Evolutionary conservation across 148 eudicot genomes (phyloP).

Genomic region (Limonium bicolor): DNA sequence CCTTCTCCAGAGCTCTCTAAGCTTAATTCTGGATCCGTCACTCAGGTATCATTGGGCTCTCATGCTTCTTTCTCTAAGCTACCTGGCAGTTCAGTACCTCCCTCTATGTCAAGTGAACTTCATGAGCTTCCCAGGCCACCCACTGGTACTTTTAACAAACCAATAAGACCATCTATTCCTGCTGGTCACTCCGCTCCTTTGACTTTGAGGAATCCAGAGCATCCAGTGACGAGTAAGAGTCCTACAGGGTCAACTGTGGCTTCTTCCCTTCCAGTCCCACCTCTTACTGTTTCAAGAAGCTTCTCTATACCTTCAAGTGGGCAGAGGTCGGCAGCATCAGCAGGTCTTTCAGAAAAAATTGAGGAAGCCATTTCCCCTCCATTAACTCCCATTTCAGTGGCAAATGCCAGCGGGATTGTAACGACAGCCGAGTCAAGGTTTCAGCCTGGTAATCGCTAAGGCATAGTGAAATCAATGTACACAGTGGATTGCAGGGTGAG

Average conservation of each 20-base stretch:
- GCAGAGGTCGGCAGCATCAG: constrained; percentile 35
- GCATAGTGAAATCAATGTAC: too few species aligned
- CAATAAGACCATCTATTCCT: constrained; percentile 21
- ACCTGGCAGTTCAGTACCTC: constrained; percentile 38
- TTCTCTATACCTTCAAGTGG: constrained; percentile 74
- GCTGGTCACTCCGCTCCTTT: constrained; percentile 56
- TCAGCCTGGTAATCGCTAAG: constrained; percentile 8
- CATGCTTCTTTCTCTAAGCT: constrained; percentile 26
- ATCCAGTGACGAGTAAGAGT: constrained; percentile 33
- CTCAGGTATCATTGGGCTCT: constrained; percentile 28
- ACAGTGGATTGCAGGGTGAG: too few species aligned
- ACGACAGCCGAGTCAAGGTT: constrained; percentile 11
- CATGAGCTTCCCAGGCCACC: constrained; percentile 99
- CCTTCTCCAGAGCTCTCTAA: constrained; percentile 30
- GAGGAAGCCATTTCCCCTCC: constrained; percentile 59
- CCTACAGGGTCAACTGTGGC: constrained; percentile 24
- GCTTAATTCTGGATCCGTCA: constrained; percentile 26
- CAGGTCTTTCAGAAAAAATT: constrained; percentile 30
- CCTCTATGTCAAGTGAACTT: constrained; percentile 88
- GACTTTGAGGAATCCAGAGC: constrained; percentile 31
- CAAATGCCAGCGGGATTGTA: constrained; percentile 15
- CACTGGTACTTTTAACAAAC: constrained; percentile 26
- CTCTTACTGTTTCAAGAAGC: constrained; percentile 54
- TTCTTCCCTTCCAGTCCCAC: constrained; percentile 72
- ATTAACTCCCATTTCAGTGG: constrained; percentile 55